Evolutionary conservation across 1,284 basidiomycete genomes (phyloP), one percentile per base, ranked within the genome.

Genomic region (Ceratobasidium sp.): DNA sequence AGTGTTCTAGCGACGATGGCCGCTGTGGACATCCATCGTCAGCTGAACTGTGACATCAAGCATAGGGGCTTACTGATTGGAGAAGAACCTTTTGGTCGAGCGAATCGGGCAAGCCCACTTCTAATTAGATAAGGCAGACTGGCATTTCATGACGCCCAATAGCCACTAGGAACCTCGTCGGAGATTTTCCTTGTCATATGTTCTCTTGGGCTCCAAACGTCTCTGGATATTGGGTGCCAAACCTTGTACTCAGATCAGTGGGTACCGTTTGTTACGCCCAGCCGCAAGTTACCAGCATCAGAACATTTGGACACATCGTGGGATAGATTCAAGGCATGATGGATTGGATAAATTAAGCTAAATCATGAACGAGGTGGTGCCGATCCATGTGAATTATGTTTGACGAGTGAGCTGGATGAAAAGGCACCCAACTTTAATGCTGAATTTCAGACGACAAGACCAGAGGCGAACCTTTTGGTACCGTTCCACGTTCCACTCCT

Each of bases 401-500:
- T 23, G 43, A 23, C 45, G 43, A 12, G 60, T 62, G 26, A 62
- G 43, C 60, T 62, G 26, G 23, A 43, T 26, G 6, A 14, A 28
- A 23, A 16, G 53, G 53, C 16, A 8, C 8, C 34, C 18, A 34
- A 23, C 36, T 4, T 41, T 18, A 43, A 28, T 26, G 2, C 16
- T 23, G 48, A 28, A 28, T 16, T 28, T 39, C 34, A 23, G 58
- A 62, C 30, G 9, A 16, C 30, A 62, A n/a, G 58, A 16, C n/a
- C 23, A 26, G 14, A 28, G 6, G 16, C 65, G n/a, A 55, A 74
- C 75, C 64, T 53, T 30, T 21, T n/a, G 30, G 36, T 70, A 74
- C 4, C 34, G 28, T 14, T 82, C 80, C 85, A 85, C 85, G 59
- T 83, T 80, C 73, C 79, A 80, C 14, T 80, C 80, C 0, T 75